Conservation (phyloP, 768 basidiomycete genomes). For the Pisolithus microcarpus region DNA sequence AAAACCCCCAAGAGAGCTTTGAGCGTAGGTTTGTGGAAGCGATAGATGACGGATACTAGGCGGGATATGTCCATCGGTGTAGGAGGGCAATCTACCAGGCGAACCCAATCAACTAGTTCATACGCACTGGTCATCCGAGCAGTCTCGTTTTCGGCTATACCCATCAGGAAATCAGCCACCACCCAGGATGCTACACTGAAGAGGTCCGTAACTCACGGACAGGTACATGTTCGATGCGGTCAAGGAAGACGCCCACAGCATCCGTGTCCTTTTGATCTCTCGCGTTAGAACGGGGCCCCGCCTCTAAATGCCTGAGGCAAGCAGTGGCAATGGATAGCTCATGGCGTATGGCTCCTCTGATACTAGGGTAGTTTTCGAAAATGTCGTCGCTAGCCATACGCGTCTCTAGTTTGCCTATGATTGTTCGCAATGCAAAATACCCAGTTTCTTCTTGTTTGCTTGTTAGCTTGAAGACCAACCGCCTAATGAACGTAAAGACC, state of each 20-base stretch:
- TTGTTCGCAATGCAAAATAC: conserved; percentile 26
- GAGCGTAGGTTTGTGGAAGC: conserved; percentile 38
- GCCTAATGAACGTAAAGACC: conserved; percentile 56
- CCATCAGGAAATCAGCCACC: not conserved
- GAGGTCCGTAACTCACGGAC: conserved; percentile 36
- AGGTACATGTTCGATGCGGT: conserved; percentile 33
- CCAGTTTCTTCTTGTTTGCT: conserved; percentile 44
- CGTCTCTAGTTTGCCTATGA: conserved; percentile 32
- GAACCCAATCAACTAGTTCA: conserved; percentile 59
- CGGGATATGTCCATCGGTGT: conserved; percentile 33
- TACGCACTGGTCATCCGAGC: conserved; percentile 37
- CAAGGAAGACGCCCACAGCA: conserved; percentile 38
- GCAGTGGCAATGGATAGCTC: conserved; percentile 38
- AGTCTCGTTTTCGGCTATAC: conserved; percentile 32
- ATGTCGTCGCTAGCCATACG: conserved; percentile 24
- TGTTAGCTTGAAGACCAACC: conserved; percentile 50
- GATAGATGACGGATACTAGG: conserved; percentile 32
- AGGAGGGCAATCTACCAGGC: conserved; percentile 36
- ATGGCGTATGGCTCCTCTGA: conserved; percentile 35
- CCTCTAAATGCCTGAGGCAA: conserved; percentile 28
- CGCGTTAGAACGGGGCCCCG: conserved; percentile 1
- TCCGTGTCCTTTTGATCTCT: not conserved
- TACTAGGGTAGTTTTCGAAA: conserved; percentile 28
- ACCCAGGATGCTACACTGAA: not conserved
- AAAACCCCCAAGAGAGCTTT: conserved; percentile 37